Conservation (phyloP, 2,329 filamentous ascomycete species). For the Pseudopyrenochaeta lycopersici region DNA sequence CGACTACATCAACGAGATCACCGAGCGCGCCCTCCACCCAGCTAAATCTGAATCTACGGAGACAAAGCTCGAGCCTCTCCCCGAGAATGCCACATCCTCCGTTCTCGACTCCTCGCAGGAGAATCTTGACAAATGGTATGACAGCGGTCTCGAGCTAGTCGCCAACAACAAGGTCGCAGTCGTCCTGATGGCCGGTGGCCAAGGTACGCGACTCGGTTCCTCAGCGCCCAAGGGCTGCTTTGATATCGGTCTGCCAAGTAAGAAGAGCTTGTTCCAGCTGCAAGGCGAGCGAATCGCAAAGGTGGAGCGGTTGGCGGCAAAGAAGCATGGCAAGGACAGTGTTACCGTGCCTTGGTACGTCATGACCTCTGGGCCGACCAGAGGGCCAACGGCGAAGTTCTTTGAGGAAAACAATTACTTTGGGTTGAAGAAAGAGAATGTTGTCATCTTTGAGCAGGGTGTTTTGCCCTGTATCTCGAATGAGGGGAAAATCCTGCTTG, state of each 20-base stretch:
- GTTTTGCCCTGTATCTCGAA: constrained; percentile 97
- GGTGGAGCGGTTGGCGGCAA: constrained; percentile 80
- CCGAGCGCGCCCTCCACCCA: constrained; percentile 81
- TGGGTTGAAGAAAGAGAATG: constrained; percentile 83
- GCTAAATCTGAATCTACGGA: constrained; percentile 66
- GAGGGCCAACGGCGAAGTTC: constrained; percentile 90
- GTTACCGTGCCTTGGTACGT: constrained; percentile 93
- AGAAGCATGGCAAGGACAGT: constrained; percentile 67
- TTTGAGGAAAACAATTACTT: constrained; percentile 92
- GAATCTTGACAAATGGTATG: constrained; percentile 86
- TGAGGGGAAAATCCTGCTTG: constrained; percentile 95
- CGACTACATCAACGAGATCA: constrained; percentile 85
- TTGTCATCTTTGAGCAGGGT: constrained; percentile 95
- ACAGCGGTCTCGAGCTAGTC: constrained; percentile 71
- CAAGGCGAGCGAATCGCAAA: constrained; percentile 94
- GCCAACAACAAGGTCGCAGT: constrained; percentile 78
- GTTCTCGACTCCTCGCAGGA: constrained; percentile 86
- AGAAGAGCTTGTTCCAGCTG: constrained; percentile 96
- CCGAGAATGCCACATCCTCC: constrained; percentile 84
- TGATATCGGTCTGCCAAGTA: constrained; percentile 90
- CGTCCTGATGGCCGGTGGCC: constrained; percentile 95
- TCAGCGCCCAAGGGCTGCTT: constrained; percentile 97
- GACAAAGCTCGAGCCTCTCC: constrained; percentile 80
- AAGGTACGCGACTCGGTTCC: constrained; percentile 93
- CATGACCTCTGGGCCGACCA: constrained; percentile 97